A percentile compares a stretch with the other conserved stretches of the same genome.
These are phyloP conservation scores for Solanum paucissectum DNA, from an alignment of 257 asterid species.

Conservation along the genomic window DNA sequence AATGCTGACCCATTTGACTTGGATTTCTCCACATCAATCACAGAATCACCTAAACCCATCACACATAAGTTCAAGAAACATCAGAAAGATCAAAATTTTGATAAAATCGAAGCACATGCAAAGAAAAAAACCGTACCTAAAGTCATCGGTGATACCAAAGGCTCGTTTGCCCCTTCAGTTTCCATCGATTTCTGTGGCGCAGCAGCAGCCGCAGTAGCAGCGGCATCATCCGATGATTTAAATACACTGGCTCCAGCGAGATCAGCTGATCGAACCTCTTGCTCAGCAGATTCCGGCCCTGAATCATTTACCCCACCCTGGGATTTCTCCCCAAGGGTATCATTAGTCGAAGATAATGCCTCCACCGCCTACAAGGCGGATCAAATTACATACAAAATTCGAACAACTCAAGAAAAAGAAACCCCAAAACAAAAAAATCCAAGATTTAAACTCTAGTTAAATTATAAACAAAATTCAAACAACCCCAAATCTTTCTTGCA, in stretches of 20 bases:
- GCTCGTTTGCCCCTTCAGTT: constrained; percentile 35
- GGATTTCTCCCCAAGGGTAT: constrained; percentile 27
- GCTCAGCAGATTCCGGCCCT: constrained; percentile 31
- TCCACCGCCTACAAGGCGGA: constrained; percentile 58
- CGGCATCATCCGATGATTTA: constrained; percentile 25
- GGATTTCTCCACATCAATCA: constrained; percentile 27
- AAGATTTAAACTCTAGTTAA: neutral
- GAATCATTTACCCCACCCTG: constrained; percentile 21
- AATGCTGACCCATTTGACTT: constrained; percentile 19
- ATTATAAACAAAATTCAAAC: neutral
- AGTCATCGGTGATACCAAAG: constrained; percentile 14
- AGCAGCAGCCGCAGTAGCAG: neutral
- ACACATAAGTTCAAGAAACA: neutral
- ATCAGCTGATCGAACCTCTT: constrained; percentile 61
- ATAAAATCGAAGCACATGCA: constrained; percentile 15
- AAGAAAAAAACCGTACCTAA: neutral
- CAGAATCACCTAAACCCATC: constrained; percentile 29
- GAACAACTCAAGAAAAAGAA: neutral
- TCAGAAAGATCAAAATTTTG: neutral
- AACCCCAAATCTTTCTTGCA: neutral
- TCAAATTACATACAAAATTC: neutral
- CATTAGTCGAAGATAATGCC: constrained; percentile 47
- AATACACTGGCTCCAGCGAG: constrained; percentile 9
- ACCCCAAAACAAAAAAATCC: neutral
- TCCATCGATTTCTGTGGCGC: constrained; percentile 27